These are phyloP conservation scores for Apostasia shenzhenica DNA, from an alignment of 106 monocot species.

Conservation along the genomic window DNA sequence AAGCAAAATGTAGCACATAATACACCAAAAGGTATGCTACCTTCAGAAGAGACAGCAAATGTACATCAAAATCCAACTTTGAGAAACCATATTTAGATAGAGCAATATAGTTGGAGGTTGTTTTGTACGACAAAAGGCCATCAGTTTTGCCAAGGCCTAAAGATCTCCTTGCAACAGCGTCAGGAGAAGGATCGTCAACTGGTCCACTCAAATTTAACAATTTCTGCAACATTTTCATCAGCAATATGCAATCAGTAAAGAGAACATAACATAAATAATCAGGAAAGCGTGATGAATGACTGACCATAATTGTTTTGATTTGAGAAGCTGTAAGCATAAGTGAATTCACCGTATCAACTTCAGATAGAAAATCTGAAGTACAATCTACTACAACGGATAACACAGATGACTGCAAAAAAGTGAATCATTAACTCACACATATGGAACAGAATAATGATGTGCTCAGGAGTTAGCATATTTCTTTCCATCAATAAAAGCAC, in stretches of 20 bases:
- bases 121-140: slow-evolving; percentile 54
- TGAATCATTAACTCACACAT: background rate
- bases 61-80: slow-evolving; percentile 49
- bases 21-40: slow-evolving; percentile 23
- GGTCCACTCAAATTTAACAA: slow-evolving; percentile 48
- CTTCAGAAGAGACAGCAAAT: slow-evolving; percentile 80
- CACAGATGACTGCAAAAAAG: slow-evolving; percentile 59
- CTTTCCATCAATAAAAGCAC: slow-evolving; percentile 6
- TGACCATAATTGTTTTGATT: slow-evolving; percentile 74
- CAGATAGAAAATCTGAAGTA: slow-evolving; percentile 19
- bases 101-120: slow-evolving; percentile 57
- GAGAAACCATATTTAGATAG: slow-evolving; percentile 65
- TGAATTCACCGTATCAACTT: slow-evolving; percentile 28
- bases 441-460: background rate
- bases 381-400: slow-evolving; percentile 37
- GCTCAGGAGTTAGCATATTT: background rate
- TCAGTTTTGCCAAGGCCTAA: slow-evolving; percentile 34
- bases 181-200: slow-evolving; percentile 75
- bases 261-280: background rate
- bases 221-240: slow-evolving; percentile 54
- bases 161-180: slow-evolving; percentile 23
- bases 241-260: background rate
- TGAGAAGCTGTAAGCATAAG: slow-evolving; percentile 43
- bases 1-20: slow-evolving; percentile 1
- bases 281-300: slow-evolving; percentile 10